Base-by-base conservation (phyloP, 805 yeast species). In the Wickerhamiella lipophila region DNA sequence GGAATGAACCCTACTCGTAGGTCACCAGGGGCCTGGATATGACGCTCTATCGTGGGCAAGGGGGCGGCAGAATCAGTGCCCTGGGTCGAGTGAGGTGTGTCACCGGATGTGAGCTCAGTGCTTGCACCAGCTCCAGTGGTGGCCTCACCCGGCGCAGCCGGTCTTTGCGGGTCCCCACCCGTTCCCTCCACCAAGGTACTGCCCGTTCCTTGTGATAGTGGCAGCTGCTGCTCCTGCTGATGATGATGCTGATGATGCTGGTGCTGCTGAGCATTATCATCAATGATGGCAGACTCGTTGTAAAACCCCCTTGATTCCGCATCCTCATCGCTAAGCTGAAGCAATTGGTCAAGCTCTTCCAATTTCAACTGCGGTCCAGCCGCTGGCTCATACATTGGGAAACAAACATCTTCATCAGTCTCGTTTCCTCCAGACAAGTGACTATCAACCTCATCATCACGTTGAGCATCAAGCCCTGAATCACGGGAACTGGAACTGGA, bases 371-470 rank as follows among this genome's bases (percentile, higher is more conserved):
- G 55, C 22, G 47, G 50, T 46, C 76, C 69, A 12, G 71, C 69
- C 50, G 74, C 77, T 52, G 81, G 81, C 3, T 83, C 79, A 45
- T 78, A 68, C 85, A 86, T 81, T 1, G 97, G 97, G 66, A 88
- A 87, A 70, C 97, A 89, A 42, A 89, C 98, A 73, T 89, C 97
- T 61, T 86, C 96, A 59, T 88, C 97, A 0, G 95, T 86, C 60
- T 87, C 96, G 57, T 25, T 36, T 19, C 84, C 94, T 3, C 42
- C 48, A 11, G 48, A 45, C 26, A 19, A 34, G 22, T 45, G 42
- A 12, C 41, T 30, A 16, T 45, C 42, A 6, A 27, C 35, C 8
- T 45, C 48, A 19, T 35, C 42, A n/a, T 45, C 48, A 11, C 42
- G 18, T 36, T 45, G 48, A 3, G 48, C 42, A 34, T 29, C 47